Evolutionary conservation across 441 rosid species (phyloP).

Genomic region (Croton laevigatus): DNA sequence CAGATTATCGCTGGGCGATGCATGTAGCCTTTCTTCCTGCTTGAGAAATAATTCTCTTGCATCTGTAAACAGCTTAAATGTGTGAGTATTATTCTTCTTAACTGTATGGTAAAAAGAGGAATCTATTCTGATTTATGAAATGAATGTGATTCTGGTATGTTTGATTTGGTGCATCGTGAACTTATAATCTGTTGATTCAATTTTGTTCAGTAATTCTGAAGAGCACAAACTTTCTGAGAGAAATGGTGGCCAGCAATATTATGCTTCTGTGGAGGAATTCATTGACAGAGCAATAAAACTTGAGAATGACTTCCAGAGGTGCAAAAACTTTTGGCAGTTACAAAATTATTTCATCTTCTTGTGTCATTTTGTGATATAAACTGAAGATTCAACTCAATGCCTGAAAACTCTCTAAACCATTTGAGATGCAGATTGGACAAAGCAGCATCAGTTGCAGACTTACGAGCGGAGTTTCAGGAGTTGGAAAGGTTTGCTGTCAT

Average conservation of each 20-base stretch:
- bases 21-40: conserved; percentile 42
- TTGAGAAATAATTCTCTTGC: conserved; percentile 25
- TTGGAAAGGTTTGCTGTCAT: conserved; percentile 73
- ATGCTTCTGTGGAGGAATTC: conserved; percentile 41
- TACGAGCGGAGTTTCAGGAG: conserved; percentile 72
- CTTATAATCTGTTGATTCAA: background rate
- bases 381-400: background rate
- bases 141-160: background rate
- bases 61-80: conserved; percentile 25
- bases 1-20: conserved; percentile 64
- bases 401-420: background rate
- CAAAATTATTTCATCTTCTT: background rate
- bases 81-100: conserved; percentile 40
- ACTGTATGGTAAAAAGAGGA: background rate
- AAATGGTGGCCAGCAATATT: conserved; percentile 36
- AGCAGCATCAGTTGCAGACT: conserved; percentile 51
- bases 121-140: background rate
- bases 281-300: conserved; percentile 48
- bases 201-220: conserved; percentile 41
- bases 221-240: conserved; percentile 35
- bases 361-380: background rate
- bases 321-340: conserved; percentile 1
- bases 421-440: conserved; percentile 63
- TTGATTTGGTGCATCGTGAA: background rate
- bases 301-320: conserved; percentile 62